phyloP scores from a whole-genome alignment of 106 monocot species.

The Dendrobium nobile region DNA sequence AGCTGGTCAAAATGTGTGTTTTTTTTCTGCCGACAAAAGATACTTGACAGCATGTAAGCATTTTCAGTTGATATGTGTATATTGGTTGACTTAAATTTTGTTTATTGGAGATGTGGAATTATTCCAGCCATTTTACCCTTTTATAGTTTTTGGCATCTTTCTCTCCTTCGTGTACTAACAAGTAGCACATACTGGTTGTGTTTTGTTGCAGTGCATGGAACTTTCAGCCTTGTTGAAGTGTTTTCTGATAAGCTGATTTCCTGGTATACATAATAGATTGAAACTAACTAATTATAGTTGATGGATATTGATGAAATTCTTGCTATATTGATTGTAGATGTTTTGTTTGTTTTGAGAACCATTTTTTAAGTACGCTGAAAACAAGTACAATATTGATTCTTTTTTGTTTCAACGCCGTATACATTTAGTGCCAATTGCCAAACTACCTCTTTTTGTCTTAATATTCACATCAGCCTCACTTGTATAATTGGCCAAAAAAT shows the following conservation, averaged over 20 bases:
- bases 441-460: not conserved
- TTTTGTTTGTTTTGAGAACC: not conserved
- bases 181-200: not conserved
- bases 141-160: not conserved
- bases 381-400: not conserved
- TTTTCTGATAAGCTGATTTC: constrained; percentile 44
- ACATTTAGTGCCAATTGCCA: not conserved
- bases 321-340: not conserved
- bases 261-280: constrained; percentile 18
- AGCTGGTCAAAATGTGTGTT: not conserved
- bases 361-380: not conserved
- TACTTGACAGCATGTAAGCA: not conserved
- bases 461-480: too few species aligned
- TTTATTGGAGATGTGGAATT: not conserved
- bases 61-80: not conserved
- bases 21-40: not conserved
- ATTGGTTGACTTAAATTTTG: not conserved
- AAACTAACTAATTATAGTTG: not conserved
- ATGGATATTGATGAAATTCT: not conserved
- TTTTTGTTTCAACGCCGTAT: not conserved
- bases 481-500: too few species aligned
- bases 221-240: constrained; percentile 41
- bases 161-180: not conserved
- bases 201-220: constrained; percentile 37
- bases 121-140: not conserved